phyloP scores from a whole-genome alignment of 345 rosid species.

The Crucihimalaya himalaica region DNA sequence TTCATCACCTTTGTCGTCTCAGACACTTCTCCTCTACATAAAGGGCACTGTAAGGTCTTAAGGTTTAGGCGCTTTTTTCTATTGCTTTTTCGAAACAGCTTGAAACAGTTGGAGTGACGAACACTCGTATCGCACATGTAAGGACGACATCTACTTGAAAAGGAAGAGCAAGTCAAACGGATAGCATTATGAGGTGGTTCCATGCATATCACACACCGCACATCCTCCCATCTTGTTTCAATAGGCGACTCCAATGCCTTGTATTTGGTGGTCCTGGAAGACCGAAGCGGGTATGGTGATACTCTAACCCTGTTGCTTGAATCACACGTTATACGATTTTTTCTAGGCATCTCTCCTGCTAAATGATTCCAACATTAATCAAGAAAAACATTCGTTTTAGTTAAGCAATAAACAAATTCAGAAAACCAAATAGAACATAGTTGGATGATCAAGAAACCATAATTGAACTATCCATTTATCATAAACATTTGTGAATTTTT shows the following conservation, averaged over 20 bases:
- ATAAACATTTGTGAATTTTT: too few species aligned
- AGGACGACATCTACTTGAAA: conserved; percentile 81
- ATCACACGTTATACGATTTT: not conserved
- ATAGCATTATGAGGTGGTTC: conserved; percentile 92
- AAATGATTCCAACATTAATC: not conserved
- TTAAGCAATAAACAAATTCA: not conserved
- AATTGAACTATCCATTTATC: not conserved
- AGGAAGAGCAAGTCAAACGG: conserved; percentile 76
- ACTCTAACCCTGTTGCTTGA: conserved; percentile 16
- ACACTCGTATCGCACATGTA: conserved; percentile 93
- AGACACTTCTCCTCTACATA: conserved; percentile 79
- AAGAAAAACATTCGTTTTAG: not conserved
- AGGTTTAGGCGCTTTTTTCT: conserved; percentile 43
- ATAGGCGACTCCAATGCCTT: not conserved
- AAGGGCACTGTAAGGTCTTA: conserved; percentile 65
- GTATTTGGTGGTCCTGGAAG: conserved; percentile 3
- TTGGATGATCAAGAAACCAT: not conserved
- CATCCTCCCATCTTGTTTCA: conserved; percentile 59
- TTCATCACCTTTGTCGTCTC: conserved; percentile 73
- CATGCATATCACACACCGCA: conserved; percentile 80
- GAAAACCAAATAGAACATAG: not conserved
- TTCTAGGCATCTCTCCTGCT: conserved; percentile 3
- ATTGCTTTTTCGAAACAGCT: conserved; percentile 64
- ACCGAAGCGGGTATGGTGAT: conserved; percentile 34
- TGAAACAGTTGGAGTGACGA: conserved; percentile 87